Conservation (phyloP, 2,329 filamentous ascomycete species). For the Paecilomyces sp. region DNA sequence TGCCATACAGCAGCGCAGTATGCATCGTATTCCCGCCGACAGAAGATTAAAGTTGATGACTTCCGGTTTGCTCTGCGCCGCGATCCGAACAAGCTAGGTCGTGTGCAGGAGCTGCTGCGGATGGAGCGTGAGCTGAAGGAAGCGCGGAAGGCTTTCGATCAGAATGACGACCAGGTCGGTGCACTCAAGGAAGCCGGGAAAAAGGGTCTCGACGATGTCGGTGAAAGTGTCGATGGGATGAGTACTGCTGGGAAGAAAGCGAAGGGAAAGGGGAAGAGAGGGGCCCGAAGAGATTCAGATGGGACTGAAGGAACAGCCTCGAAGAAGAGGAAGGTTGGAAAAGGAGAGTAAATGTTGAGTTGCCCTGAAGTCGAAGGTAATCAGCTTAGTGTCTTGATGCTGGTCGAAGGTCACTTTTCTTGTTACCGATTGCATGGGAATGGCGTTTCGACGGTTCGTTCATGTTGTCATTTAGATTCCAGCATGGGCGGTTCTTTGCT, state of each 20-base stretch:
- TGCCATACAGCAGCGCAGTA: constrained; percentile 83
- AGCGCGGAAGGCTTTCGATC: constrained; percentile 57
- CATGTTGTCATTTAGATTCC: neutral
- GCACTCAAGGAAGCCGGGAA: constrained; percentile 30
- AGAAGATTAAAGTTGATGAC: constrained; percentile 97
- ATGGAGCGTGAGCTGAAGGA: constrained; percentile 83
- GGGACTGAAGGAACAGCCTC: constrained; percentile 26
- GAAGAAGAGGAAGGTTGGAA: constrained; percentile 24
- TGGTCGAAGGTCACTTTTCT: neutral
- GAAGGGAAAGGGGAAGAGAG: constrained; percentile 30
- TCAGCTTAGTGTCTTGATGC: neutral
- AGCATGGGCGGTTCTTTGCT: neutral
- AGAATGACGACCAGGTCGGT: constrained; percentile 36
- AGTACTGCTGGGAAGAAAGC: constrained; percentile 23
- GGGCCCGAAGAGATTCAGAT: constrained; percentile 24
- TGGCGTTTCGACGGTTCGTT: neutral
- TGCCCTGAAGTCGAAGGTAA: neutral
- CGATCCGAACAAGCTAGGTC: constrained; percentile 77
- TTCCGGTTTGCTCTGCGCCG: constrained; percentile 89
- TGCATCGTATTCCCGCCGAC: constrained; percentile 77
- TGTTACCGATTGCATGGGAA: neutral
- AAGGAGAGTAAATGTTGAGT: constrained; percentile 2
- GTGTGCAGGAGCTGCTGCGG: constrained; percentile 81
- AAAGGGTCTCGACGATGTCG: constrained; percentile 23
- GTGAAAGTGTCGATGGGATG: constrained; percentile 15